Base-by-base conservation (phyloP, 176 grass and related monocot genomes). In the Pharus latifolius region DNA sequence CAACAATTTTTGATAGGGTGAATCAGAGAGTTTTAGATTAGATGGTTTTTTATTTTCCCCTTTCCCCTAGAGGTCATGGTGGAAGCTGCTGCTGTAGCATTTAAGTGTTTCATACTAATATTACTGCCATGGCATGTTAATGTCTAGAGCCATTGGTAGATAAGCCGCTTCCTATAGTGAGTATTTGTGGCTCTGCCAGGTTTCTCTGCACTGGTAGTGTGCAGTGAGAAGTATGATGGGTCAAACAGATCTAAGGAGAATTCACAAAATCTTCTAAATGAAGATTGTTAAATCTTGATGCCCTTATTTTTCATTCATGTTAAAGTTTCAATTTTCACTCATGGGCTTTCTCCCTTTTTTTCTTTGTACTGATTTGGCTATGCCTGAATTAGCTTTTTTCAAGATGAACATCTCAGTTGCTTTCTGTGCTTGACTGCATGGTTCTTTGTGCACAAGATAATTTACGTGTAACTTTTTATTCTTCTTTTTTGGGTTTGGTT, bases 141-240 rank as follows among this genome's bases (percentile, higher is more conserved):
- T 82, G 50, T 72, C 71, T 84, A 80, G 79, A 83, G 84, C 88
- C 82, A 61, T 91, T 75, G 88, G 80, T 80, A 77, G 67, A 41
- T 69, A 60, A 63, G 54, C 56, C 19, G 76, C 85, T 91, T 91
- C 92, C 85, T 81, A 91, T 8, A 88, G 6, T 86, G 79, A 96
- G 78, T 57, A 70, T 52, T 74, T 0, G 46, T 86, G 70, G 61
- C 88, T 32, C 82, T 85, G 70, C 68, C 92, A 96, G 92, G 88
- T 96, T 88, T 96, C 88, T 91, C 85, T 96, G 88, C 70, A 91
- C 82, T 96, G 92, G 71, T 76, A 96, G 88, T 88, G 84, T 96
- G 82, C 88, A 88, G 88, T 83, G 92, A 91, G 82, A 96, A 88
- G 88, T 88, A 88, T 91, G 84, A 91, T 88, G 84, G 41, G 74